Conservation (phyloP, 768 basidiomycete genomes). For the Mycena latifolia region DNA sequence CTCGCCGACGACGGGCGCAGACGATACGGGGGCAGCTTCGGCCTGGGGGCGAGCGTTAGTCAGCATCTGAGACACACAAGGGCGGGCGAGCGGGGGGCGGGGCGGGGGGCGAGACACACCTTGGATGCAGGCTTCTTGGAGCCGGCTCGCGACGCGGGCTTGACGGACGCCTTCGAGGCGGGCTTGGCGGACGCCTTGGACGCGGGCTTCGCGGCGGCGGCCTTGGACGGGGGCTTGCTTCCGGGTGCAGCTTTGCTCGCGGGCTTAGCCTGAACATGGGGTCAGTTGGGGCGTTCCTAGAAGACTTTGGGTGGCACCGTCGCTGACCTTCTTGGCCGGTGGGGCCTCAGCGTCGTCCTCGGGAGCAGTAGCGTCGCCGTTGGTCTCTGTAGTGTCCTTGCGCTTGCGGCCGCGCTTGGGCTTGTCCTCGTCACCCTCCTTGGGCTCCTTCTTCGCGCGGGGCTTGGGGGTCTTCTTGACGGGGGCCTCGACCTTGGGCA, state of each 20-base stretch:
- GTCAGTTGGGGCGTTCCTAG: too few relatives aligned
- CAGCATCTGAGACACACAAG: slow-evolving; percentile 22
- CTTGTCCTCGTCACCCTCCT: slow-evolving; percentile 62
- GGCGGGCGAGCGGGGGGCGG: neutral
- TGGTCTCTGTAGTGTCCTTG: slow-evolving; percentile 48
- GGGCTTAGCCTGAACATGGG: slow-evolving; percentile 45
- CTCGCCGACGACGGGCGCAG: slow-evolving; percentile 43
- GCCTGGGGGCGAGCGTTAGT: slow-evolving; percentile 36
- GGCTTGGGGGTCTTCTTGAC: slow-evolving; percentile 78
- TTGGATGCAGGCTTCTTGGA: slow-evolving; percentile 68
- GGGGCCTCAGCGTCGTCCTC: slow-evolving; percentile 50
- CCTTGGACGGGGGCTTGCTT: neutral
- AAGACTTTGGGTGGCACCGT: neutral
- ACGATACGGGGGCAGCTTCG: slow-evolving; percentile 46
- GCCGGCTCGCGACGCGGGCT: slow-evolving; percentile 69
- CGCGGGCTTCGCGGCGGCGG: slow-evolving; percentile 54
- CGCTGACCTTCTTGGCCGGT: slow-evolving; percentile 72
- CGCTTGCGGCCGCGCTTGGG: slow-evolving; percentile 63
- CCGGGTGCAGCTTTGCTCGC: slow-evolving; percentile 58
- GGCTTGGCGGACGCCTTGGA: slow-evolving; percentile 59
- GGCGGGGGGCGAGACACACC: slow-evolving; percentile 13
- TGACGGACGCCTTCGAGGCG: slow-evolving; percentile 60
- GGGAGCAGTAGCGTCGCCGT: slow-evolving; percentile 45
- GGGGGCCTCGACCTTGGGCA: slow-evolving; percentile 64
- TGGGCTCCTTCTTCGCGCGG: slow-evolving; percentile 62